A percentile compares a stretch with the other conserved stretches of the same genome.
Conservation (phyloP, 2,329 filamentous ascomycete species). For the Stachybotrys elegans region DNA sequence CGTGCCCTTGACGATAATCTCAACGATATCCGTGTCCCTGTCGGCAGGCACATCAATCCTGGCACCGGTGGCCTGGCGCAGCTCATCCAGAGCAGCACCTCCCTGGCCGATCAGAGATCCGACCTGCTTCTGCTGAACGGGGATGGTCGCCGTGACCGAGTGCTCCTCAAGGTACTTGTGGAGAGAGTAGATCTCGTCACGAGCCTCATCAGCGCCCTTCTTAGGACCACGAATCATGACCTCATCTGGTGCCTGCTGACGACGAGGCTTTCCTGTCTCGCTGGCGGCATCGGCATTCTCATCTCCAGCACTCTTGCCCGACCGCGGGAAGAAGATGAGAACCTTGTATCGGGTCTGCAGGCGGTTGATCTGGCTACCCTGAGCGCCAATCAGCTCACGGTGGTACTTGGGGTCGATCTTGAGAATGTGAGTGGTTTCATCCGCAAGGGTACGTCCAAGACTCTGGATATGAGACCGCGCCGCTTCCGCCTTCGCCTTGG, state of each 20-base stretch:
- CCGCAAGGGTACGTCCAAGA: conserved; percentile 77
- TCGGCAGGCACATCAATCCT: conserved; percentile 87
- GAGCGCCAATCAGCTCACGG: conserved; percentile 84
- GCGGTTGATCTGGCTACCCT: conserved; percentile 83
- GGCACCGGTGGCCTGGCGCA: conserved; percentile 78
- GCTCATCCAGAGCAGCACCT: conserved; percentile 83
- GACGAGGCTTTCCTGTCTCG: conserved; percentile 60
- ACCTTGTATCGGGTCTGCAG: conserved; percentile 92
- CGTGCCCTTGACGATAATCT: conserved; percentile 89
- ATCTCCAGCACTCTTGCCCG: conserved; percentile 56
- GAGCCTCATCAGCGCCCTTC: conserved; percentile 86
- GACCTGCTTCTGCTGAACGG: conserved; percentile 85
- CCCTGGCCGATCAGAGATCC: conserved; percentile 91
- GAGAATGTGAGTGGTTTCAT: conserved; percentile 80
- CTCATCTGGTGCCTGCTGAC: conserved; percentile 78
- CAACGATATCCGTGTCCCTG: conserved; percentile 69
- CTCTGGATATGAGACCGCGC: conserved; percentile 77
- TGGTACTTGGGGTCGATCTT: conserved; percentile 95
- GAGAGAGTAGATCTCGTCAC: conserved; percentile 84
- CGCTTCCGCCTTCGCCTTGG: conserved; percentile 87
- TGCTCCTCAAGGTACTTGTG: conserved; percentile 88
- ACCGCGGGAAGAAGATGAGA: conserved; percentile 85
- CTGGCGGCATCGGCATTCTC: conserved; percentile 69
- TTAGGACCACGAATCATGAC: conserved; percentile 87
- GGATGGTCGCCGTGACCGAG: conserved; percentile 71